These are phyloP conservation scores for Tolypocladium album DNA, from an alignment of 2,329 filamentous ascomycete genomes.

Conservation along the genomic window DNA sequence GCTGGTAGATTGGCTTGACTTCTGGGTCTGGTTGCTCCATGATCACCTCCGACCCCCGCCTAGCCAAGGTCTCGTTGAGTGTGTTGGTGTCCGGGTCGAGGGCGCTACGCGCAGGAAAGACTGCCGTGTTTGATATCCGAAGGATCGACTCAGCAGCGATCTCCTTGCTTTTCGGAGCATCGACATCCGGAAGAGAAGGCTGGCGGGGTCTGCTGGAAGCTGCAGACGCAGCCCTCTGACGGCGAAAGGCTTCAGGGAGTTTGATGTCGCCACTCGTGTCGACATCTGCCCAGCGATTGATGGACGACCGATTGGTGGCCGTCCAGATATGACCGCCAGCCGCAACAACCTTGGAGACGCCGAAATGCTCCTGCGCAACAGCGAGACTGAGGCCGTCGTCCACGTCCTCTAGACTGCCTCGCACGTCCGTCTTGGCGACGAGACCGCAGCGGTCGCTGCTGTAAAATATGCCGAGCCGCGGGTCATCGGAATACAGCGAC, in stretches of 20 bases:
- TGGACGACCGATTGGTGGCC: conserved; percentile 79
- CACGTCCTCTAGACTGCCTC: conserved; percentile 53
- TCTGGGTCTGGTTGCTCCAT: conserved; percentile 18
- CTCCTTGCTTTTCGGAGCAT: conserved; percentile 39
- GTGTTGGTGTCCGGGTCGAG: conserved; percentile 47
- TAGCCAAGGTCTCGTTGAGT: conserved; percentile 29
- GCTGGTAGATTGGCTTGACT: conserved; percentile 51
- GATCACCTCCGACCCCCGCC: conserved; percentile 23
- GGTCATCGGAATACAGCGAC: conserved; percentile 85
- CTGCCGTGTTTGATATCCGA: conserved; percentile 72
- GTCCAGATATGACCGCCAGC: conserved; percentile 79
- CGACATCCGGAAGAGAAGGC: conserved; percentile 20
- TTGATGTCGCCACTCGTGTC: conserved; percentile 66
- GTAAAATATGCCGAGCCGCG: conserved; percentile 81
- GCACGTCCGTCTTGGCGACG: conserved; percentile 91
- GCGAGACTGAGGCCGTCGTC: conserved; percentile 86
- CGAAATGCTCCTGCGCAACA: conserved; percentile 85
- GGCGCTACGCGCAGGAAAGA: conserved; percentile 51
- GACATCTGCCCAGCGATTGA: conserved; percentile 84
- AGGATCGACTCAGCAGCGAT: conserved; percentile 73
- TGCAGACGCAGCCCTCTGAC: conserved; percentile 35
- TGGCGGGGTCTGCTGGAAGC: conserved; percentile 24
- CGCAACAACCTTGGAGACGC: conserved; percentile 56
- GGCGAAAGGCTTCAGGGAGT: conserved; percentile 43
- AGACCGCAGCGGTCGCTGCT: conserved; percentile 86